Conservation (phyloP, 768 basidiomycete genomes). For the Hebeloma cylindrosporum region DNA sequence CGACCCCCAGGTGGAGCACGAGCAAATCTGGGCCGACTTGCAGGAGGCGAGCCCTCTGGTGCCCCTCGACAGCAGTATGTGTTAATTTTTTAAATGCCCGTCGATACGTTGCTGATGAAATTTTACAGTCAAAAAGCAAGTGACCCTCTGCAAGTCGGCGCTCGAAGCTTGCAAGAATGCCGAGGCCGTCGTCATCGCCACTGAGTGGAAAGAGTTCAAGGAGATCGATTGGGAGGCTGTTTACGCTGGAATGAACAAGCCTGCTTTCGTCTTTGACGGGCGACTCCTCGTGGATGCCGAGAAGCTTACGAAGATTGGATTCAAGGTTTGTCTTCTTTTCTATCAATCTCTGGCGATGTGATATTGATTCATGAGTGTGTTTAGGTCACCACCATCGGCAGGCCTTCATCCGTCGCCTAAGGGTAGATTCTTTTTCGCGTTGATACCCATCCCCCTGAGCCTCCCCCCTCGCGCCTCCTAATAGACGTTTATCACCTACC, state of each 20-base stretch:
- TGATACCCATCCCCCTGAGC: conserved; percentile 1
- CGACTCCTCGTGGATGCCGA: conserved; percentile 83
- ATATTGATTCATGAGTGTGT: background rate
- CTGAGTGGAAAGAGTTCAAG: conserved; percentile 97
- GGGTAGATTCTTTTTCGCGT: background rate
- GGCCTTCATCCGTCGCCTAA: conserved; percentile 17
- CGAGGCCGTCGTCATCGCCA: conserved; percentile 94
- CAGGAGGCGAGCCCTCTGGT: conserved; percentile 64
- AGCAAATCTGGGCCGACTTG: conserved; percentile 87
- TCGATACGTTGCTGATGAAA: conserved; percentile 2
- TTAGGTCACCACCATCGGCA: conserved; percentile 31
- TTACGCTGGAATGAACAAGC: conserved; percentile 90
- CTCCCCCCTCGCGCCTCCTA: too few relatives aligned
- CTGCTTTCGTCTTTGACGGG: conserved; percentile 98
- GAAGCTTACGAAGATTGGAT: conserved; percentile 82
- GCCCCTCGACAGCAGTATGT: conserved; percentile 67
- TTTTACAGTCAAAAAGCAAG: conserved; percentile 78
- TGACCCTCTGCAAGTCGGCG: conserved; percentile 74
- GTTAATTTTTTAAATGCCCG: background rate
- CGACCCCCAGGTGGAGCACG: conserved; percentile 84
- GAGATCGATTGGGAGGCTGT: conserved; percentile 88
- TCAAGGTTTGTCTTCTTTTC: conserved; percentile 50
- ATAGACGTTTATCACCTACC: too few relatives aligned
- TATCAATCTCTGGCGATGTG: background rate
- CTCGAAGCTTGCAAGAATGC: conserved; percentile 85